These are phyloP conservation scores for Cercospora sp. DNA, from an alignment of 2,329 filamentous ascomycete species.

Conservation along the genomic window DNA sequence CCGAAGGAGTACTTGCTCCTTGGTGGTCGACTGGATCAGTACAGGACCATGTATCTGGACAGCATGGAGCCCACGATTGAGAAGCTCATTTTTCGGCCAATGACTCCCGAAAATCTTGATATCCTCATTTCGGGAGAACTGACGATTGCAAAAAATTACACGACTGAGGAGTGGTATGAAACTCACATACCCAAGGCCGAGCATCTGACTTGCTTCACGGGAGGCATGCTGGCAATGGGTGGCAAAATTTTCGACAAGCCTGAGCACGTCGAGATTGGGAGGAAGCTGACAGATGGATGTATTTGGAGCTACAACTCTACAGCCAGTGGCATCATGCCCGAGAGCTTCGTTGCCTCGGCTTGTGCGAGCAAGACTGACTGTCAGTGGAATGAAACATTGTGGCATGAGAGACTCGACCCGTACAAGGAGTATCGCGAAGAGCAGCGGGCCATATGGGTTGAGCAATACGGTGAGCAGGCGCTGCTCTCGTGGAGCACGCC, in stretches of 20 bases:
- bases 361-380: constrained; percentile 47
- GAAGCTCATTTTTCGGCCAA: constrained; percentile 74
- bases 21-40: constrained; percentile 71
- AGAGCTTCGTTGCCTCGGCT: constrained; percentile 46
- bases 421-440: constrained; percentile 28
- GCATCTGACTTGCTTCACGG: constrained; percentile 56
- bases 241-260: constrained; percentile 54
- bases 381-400: constrained; percentile 46
- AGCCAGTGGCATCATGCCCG: constrained; percentile 56
- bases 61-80: constrained; percentile 68
- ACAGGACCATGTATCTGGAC: constrained; percentile 69
- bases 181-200: constrained; percentile 48
- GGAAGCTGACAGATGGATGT: constrained; percentile 56
- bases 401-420: constrained; percentile 46
- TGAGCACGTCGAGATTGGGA: constrained; percentile 51
- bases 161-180: constrained; percentile 40
- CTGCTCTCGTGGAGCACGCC: constrained; percentile 14
- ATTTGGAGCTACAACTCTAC: constrained; percentile 56
- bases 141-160: constrained; percentile 45
- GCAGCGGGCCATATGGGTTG: constrained; percentile 23
- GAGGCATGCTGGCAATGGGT: constrained; percentile 57
- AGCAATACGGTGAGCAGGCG: constrained; percentile 22
- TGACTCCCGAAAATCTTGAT: constrained; percentile 66
- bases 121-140: constrained; percentile 70
- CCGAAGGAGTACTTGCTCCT: constrained; percentile 71